Percentiles rank a stretch among this genome's conserved stretches.
These are phyloP conservation scores for Endocarpon pusillum DNA, from an alignment of 495 filamentous ascomycete species.

Conservation along the genomic window DNA sequence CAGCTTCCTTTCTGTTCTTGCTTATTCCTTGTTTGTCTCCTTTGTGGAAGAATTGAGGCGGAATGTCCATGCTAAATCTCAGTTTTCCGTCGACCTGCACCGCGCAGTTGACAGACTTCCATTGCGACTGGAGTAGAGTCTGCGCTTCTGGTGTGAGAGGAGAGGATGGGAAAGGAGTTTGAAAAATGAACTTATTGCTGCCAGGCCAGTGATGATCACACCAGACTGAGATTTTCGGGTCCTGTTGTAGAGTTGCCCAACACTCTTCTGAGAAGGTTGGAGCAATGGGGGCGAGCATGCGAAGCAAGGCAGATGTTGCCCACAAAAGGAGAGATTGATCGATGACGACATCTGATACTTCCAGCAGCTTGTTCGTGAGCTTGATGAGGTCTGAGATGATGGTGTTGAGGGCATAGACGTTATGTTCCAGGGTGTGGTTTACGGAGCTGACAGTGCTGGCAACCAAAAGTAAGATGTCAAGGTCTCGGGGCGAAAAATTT, in stretches of 20 bases:
- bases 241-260: slow-evolving; percentile 43
- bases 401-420: slow-evolving; percentile 58
- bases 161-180: slow-evolving; percentile 32
- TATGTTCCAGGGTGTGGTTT: slow-evolving; percentile 47
- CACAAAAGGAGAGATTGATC: background rate
- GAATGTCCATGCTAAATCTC: slow-evolving; percentile 44
- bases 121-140: slow-evolving; percentile 21
- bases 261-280: slow-evolving; percentile 66
- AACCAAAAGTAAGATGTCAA: slow-evolving; percentile 40
- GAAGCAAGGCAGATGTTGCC: slow-evolving; percentile 33
- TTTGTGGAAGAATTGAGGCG: slow-evolving; percentile 13
- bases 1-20: slow-evolving; percentile 12
- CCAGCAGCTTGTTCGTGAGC: slow-evolving; percentile 48
- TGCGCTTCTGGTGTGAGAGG: slow-evolving; percentile 30
- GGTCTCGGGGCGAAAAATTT: slow-evolving; percentile 29
- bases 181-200: slow-evolving; percentile 26
- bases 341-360: background rate
- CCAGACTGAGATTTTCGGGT: no score
- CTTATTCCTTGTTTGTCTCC: slow-evolving; percentile 8
- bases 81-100: slow-evolving; percentile 66
- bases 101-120: slow-evolving; percentile 30
- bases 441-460: slow-evolving; percentile 53
- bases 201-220: no score
- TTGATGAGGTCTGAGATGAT: slow-evolving; percentile 65
- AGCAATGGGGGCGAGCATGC: slow-evolving; percentile 58